Percentiles rank a stretch among this genome's conserved stretches.
These are phyloP conservation scores for Macroventuria anomochaeta DNA, from an alignment of 2,329 filamentous ascomycete species.

Conservation along the genomic window DNA sequence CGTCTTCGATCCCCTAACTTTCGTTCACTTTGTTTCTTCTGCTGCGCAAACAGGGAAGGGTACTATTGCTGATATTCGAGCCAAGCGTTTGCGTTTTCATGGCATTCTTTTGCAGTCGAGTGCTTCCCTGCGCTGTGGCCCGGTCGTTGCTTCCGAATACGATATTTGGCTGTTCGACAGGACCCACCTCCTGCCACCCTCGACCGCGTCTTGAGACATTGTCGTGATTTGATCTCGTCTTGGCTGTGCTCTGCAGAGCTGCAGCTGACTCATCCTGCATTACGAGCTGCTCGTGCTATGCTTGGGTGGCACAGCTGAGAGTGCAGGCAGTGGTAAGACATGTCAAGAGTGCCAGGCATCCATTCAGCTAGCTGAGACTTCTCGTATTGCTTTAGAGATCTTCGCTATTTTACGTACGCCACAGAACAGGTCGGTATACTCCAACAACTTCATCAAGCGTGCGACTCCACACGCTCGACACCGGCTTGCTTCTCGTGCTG, in stretches of 20 bases:
- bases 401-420: neutral
- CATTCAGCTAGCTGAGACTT: slow-evolving; percentile 3
- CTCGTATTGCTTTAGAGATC: slow-evolving; percentile 4
- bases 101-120: neutral
- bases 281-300: slow-evolving; percentile 6
- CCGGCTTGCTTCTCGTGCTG: slow-evolving; percentile 28
- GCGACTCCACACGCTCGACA: slow-evolving; percentile 27
- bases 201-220: slow-evolving; percentile 7
- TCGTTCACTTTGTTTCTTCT: no score
- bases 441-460: slow-evolving; percentile 1
- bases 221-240: slow-evolving; percentile 2
- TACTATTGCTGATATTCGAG: neutral
- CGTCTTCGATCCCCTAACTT: no score
- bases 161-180: slow-evolving; percentile 3
- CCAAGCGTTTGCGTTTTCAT: neutral
- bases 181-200: slow-evolving; percentile 5
- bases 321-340: neutral
- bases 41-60: neutral
- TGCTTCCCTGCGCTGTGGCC: slow-evolving; percentile 2
- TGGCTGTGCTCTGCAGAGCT: neutral
- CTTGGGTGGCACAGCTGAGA: slow-evolving; percentile 8
- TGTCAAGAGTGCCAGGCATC: neutral
- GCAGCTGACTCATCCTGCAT: slow-evolving; percentile 3
- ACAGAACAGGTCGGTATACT: neutral
- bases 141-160: slow-evolving; percentile 7